These are phyloP conservation scores for Parathielavia hyrcaniae DNA, from an alignment of 495 filamentous ascomycete species.

Conservation along the genomic window DNA sequence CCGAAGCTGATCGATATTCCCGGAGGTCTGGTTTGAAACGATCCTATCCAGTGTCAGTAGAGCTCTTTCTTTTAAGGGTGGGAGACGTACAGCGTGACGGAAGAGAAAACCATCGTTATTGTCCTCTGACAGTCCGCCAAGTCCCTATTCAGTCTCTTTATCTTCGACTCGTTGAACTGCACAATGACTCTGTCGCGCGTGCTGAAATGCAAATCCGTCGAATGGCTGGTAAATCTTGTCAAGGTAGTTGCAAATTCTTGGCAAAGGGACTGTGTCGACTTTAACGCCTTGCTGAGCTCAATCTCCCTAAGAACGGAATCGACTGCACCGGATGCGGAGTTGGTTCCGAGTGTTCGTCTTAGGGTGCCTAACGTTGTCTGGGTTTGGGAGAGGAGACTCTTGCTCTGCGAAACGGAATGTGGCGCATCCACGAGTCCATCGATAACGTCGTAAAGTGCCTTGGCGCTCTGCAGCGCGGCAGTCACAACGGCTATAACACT, in stretches of 20 bases:
- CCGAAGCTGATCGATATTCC: conserved; percentile 13
- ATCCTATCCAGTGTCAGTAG: conserved; percentile 9
- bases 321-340: conserved; percentile 1
- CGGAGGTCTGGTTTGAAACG: conserved; percentile 4
- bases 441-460: conserved; percentile 7
- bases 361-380: conserved; percentile 7
- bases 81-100: conserved; percentile 10
- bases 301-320: conserved; percentile 6
- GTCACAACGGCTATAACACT: not conserved
- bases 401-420: conserved; percentile 7
- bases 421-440: conserved; percentile 9
- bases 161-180: conserved; percentile 4
- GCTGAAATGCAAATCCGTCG: conserved; percentile 11
- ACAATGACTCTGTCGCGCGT: conserved; percentile 6
- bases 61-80: not conserved
- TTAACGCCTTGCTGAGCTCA: conserved; percentile 1
- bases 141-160: conserved; percentile 8
- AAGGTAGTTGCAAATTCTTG: conserved; percentile 2
- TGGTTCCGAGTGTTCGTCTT: conserved; percentile 7
- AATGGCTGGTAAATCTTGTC: conserved; percentile 6
- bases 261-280: conserved; percentile 7
- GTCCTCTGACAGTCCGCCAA: conserved; percentile 12
- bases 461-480: conserved; percentile 10
- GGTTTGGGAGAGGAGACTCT: conserved; percentile 10
- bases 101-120: conserved; percentile 11